Base-by-base conservation (phyloP, 176 grass and related monocot species). In the Eragrostis nindensis region DNA sequence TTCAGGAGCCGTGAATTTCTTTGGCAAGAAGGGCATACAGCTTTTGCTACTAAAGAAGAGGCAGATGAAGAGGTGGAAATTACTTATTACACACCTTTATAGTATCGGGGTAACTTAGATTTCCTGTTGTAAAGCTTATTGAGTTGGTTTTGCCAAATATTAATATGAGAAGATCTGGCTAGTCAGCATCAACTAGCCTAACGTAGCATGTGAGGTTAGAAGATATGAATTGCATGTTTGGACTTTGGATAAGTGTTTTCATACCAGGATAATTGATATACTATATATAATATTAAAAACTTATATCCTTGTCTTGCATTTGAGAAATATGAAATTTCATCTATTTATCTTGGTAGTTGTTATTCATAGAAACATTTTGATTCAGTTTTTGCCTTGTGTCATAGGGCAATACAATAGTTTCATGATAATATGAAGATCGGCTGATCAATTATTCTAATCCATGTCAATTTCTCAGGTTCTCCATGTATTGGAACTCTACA, bases 1-100 rank as follows among this genome's bases (percentile, higher is more conserved):
- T 76, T 62, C 75, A 98, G 95, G 95, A 98, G 95, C 80, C 88
- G 90, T 71, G 95, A 98, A 62, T 98, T 98, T 91, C 90, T 98
- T 48, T 95, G 95, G 95, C 95, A 98, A 88, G 92, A 98, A 85
- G 92, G 95, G 2, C 95, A 98, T 80, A 98, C 95, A 83, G 95
- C 92, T 83, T 98, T 92, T 83, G 92, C 92, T 19, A 89, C 92
- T 46, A 92, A 98, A 89, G 95, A 87, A 81, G 95, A 98, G 81
- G 92, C 95, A 76, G 95, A 95, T 52, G 80, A 94, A 82, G 95
- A 98, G 95, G 95, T 90, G 87, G 7, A 41, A 29, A 27, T 21
- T 69, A 62, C 21, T 66, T 82, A 38, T 56, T 64, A 73, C 10
- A 10, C 49, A 66, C 66, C 2, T 48, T 75, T 60, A 4, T 74